Evolutionary conservation across 2,329 filamentous ascomycete genomes (phyloP).

Genomic region (Scortechinia acanthostroma): DNA sequence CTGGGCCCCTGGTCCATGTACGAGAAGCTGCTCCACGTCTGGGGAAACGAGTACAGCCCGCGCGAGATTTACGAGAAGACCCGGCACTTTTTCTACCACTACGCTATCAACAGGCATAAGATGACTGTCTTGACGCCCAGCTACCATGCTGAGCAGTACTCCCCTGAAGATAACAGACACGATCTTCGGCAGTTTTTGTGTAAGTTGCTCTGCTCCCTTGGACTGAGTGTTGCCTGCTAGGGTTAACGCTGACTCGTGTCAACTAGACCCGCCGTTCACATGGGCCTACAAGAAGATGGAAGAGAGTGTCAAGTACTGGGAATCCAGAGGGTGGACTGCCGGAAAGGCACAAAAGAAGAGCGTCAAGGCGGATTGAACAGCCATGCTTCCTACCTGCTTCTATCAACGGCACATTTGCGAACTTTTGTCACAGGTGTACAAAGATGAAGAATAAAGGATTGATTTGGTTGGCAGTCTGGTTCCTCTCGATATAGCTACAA

Average conservation of each 20-base stretch:
- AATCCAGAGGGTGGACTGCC: neutral
- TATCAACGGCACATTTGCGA: no score
- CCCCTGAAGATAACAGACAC: constrained; percentile 30
- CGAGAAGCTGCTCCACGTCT: constrained; percentile 25
- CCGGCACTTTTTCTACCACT: constrained; percentile 33
- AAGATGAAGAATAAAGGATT: no score
- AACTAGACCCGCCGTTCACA: neutral
- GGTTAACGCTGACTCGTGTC: no score
- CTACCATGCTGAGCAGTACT: constrained; percentile 33
- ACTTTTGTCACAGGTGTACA: no score
- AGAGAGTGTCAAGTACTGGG: neutral
- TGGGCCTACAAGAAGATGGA: neutral
- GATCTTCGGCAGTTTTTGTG: constrained; percentile 29
- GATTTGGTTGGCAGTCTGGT: no score
- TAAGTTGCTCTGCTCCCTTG: neutral
- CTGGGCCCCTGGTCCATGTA: constrained; percentile 30
- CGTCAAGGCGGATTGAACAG: neutral
- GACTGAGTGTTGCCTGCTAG: no score
- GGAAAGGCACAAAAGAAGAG: neutral
- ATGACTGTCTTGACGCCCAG: constrained; percentile 51
- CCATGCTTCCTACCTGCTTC: no score
- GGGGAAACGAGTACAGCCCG: constrained; percentile 21
- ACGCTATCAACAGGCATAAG: constrained; percentile 61
- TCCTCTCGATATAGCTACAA: no score
- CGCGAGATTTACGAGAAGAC: constrained; percentile 32